These are phyloP conservation scores for Massarina eburnea DNA, from an alignment of 2,329 filamentous ascomycete species.

Conservation along the genomic window DNA sequence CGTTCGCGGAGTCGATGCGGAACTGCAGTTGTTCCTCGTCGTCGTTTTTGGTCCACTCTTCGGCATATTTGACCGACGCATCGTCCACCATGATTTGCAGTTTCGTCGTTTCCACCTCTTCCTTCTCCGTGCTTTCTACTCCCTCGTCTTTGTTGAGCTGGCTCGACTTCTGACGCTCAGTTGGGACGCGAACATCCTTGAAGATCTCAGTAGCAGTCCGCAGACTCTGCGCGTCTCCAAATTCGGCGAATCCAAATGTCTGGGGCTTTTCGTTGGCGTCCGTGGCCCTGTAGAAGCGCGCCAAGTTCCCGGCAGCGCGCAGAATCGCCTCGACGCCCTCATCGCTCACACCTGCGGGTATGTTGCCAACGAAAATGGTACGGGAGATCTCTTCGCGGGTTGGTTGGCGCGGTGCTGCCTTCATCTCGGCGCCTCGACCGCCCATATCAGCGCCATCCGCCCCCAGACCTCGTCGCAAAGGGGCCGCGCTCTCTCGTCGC, in stretches of 20 bases:
- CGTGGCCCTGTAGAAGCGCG: slow-evolving; percentile 80
- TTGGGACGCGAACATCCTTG: slow-evolving; percentile 77
- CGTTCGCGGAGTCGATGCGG: slow-evolving; percentile 69
- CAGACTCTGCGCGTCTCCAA: slow-evolving; percentile 86
- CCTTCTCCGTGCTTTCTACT: slow-evolving; percentile 43
- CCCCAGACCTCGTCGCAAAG: slow-evolving; percentile 58
- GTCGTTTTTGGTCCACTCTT: slow-evolving; percentile 71
- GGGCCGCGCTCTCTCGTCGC: slow-evolving; percentile 51
- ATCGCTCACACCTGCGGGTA: slow-evolving; percentile 78
- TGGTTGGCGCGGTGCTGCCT: slow-evolving; percentile 71
- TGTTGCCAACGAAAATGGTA: slow-evolving; percentile 86
- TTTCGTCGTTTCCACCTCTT: slow-evolving; percentile 66
- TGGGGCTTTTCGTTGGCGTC: slow-evolving; percentile 79
- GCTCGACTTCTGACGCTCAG: slow-evolving; percentile 68
- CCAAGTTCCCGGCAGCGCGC: slow-evolving; percentile 72
- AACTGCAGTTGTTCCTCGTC: slow-evolving; percentile 64
- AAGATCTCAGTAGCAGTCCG: slow-evolving; percentile 83
- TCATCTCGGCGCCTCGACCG: slow-evolving; percentile 62
- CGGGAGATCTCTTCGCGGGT: slow-evolving; percentile 88
- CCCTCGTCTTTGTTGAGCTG: slow-evolving; percentile 45
- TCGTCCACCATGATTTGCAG: slow-evolving; percentile 76
- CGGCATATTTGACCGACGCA: slow-evolving; percentile 79
- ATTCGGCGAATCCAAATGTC: slow-evolving; percentile 94
- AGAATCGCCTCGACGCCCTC: slow-evolving; percentile 78
- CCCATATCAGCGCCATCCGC: slow-evolving; percentile 58